Base-by-base conservation (phyloP, 371 early-diverging fungal species). In the Neoconidiobolus thromboides region DNA sequence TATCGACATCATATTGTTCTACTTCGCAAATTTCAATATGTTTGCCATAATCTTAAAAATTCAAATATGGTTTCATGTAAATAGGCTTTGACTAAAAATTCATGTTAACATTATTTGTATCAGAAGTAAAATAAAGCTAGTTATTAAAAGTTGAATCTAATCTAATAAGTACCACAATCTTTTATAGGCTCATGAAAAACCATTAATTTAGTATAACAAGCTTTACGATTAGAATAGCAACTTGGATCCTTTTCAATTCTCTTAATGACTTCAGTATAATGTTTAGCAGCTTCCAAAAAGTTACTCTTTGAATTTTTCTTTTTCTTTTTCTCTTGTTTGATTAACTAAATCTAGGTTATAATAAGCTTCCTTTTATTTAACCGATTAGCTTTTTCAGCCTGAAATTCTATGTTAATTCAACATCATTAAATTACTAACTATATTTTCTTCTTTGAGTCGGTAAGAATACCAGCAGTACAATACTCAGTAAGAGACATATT, bases 211-310 rank as follows among this genome's bases (percentile, higher is more conserved):
- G 82, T 82, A 74, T 93, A 93, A 71, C 91, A 89, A 42, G 91
- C 94, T 12, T 98, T 91, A 67, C 98, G 87, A 82, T 98, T 98
- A 37, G 91, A 89, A 69, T 86, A 96, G 63, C 84, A 82, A 64
- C 90, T 78, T 26, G 88, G 83, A 62, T 97, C 98, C 26, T 78
- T 69, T 40, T 89, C 89, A 63, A 93, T 89, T 62, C 97, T 87
- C 77, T 91, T 90, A 68, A 97, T 93, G 2, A 95, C 87, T 75
- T 97, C 98, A n/a, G 89, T 81, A 73, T 96, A 97, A 68, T 80
- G 76, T 68, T 86, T 85, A 65, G 95, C 82, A n/a, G 98, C 96
- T 53, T 82, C 89, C 7, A 85, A 82, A 72, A 78, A 97, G 60
- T 90, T 79, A 55, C 76, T 79, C 53, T 82, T 97, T 97, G 83